phyloP scores from a whole-genome alignment of 2,329 filamentous ascomycete species.

The Fusarium vanettenii region DNA sequence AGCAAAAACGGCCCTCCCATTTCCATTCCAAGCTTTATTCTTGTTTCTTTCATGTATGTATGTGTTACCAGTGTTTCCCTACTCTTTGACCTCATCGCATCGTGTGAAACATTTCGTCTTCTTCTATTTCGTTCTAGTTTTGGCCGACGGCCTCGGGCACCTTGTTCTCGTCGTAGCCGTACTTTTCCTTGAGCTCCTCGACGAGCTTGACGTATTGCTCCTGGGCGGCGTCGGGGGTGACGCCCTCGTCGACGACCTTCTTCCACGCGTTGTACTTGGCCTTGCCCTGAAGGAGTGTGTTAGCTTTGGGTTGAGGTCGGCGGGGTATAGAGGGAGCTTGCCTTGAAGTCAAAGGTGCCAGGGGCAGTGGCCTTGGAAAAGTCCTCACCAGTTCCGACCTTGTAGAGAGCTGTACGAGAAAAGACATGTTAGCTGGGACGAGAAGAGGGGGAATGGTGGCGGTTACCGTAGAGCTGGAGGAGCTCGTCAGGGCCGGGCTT shows the following conservation, averaged over 20 bases:
- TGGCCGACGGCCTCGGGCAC: conserved; percentile 66
- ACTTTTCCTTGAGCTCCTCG: conserved; percentile 75
- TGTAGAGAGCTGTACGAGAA: conserved; percentile 63
- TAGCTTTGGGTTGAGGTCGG: conserved; percentile 1
- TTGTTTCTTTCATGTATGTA: conserved; percentile 13
- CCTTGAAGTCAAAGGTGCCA: conserved; percentile 79
- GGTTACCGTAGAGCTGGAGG: conserved; percentile 70
- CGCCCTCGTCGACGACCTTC: conserved; percentile 71
- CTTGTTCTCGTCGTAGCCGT: conserved; percentile 76
- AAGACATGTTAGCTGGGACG: background rate
- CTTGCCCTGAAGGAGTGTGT: conserved; percentile 70
- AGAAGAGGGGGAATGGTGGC: background rate
- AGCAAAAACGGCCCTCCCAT: conserved; percentile 7
- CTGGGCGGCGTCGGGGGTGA: conserved; percentile 76
- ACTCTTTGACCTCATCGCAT: conserved; percentile 28
- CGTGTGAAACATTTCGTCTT: background rate
- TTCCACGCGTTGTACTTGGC: conserved; percentile 85
- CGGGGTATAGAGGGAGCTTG: conserved; percentile 42
- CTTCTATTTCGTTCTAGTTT: conserved; percentile 15
- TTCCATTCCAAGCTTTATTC: conserved; percentile 20
- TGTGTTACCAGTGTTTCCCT: conserved; percentile 8
- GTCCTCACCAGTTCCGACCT: conserved; percentile 68
- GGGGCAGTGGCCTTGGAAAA: conserved; percentile 66
- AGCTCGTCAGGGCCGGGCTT: conserved; percentile 74
- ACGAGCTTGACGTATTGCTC: conserved; percentile 79